Base-by-base conservation (phyloP, 106 monocot genomes). In the Acanthochlamys bracteata region DNA sequence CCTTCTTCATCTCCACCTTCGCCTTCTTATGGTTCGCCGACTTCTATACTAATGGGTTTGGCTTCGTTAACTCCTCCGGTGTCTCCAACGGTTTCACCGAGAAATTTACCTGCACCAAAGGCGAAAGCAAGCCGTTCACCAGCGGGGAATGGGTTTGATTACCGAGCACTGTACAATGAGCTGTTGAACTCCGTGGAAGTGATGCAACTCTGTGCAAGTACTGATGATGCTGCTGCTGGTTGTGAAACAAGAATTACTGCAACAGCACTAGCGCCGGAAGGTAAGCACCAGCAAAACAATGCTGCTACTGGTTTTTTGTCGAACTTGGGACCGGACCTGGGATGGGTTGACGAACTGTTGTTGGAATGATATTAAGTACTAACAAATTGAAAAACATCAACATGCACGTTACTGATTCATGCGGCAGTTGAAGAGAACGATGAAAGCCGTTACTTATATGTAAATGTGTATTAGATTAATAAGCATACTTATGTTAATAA, bases 51-150 rank as follows among this genome's bases (percentile, higher is more conserved):
- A 23, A 20, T 76, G 19, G 39, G 24, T 21, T 11, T 61, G 61
- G 80, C 88, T 4, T 53, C 41, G 54, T 74, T 74, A 0, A 75
- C 87, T 0, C 76, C 79, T 12, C 43, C 72, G 8, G 82, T 65
- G 10, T 88, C 88, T 0, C 93, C 93, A 7, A 79, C 82, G 11
- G 11, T 77, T 53, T 79, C 84, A 40, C 84, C 84, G 51, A 51
- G 2, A 51, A 51, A 2, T 51, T 15, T 8, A 2, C 51, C n/a
- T 15, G 17, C n/a, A 19, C 51, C n/a, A 10, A 51, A 19, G n/a
- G 8, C 51, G 13, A 13, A 15, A 19, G 51, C 13, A 19, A 13
- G 13, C 51, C 17, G 51, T 10, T 2, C 51, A 13, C 51, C n/a
- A 4, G 17, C 55, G 22, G 55, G 15, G 55, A 15, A 21, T 55